Conservation (phyloP, 2,329 filamentous ascomycete species). For the Verticillium dahliae region DNA sequence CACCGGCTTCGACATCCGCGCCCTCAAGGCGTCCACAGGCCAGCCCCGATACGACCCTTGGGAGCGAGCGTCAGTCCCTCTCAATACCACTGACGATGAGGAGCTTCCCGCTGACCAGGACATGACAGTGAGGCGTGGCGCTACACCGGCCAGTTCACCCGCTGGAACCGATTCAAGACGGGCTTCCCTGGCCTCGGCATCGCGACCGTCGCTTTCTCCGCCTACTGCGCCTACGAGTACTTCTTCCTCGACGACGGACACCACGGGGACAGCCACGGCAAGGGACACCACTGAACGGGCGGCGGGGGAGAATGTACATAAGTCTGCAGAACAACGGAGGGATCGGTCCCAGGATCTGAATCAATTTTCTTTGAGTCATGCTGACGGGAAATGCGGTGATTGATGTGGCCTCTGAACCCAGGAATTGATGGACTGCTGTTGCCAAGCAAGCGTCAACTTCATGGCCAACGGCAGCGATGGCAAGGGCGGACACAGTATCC, state of each 20-base stretch:
- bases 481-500: too few species aligned
- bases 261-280: conserved; percentile 44
- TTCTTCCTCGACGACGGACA: conserved; percentile 72
- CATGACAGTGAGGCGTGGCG: conserved; percentile 80
- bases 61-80: conserved; percentile 51
- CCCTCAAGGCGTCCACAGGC: conserved; percentile 67
- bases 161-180: conserved; percentile 82
- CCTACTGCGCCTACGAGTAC: conserved; percentile 85
- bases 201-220: conserved; percentile 82
- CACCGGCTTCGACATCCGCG: conserved; percentile 86
- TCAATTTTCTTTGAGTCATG: background rate
- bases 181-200: conserved; percentile 88
- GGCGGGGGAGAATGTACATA: conserved; percentile 28
- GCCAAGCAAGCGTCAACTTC: too few species aligned
- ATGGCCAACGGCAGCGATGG: too few species aligned
- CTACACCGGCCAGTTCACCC: conserved; percentile 81
- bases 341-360: background rate
- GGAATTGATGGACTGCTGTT: background rate
- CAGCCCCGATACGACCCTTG: conserved; percentile 59
- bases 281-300: conserved; percentile 49
- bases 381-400: background rate
- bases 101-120: conserved; percentile 5
- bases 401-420: background rate
- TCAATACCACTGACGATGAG: background rate
- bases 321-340: conserved; percentile 9